phyloP scores from a whole-genome alignment of 345 rosid species.

The Linum usitatissimum region DNA sequence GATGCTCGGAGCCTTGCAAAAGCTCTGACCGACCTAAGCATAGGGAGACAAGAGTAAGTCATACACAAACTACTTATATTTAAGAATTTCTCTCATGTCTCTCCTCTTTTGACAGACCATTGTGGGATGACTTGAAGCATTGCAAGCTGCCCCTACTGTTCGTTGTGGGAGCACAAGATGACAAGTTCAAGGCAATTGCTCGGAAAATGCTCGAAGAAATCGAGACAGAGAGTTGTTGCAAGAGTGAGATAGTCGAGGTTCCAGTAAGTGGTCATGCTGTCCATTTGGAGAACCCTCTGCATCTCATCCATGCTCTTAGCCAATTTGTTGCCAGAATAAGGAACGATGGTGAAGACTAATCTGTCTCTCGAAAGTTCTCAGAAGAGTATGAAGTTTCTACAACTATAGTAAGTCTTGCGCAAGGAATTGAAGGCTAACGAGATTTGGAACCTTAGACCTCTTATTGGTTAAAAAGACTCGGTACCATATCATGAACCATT shows the following conservation, averaged over 20 bases:
- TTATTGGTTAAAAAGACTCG: too few species aligned
- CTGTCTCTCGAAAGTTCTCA: too few species aligned
- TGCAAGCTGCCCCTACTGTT: slow-evolving; percentile 45
- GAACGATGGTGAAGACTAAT: too few species aligned
- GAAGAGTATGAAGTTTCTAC: too few species aligned
- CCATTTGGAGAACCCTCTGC: slow-evolving; percentile 77
- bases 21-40: slow-evolving; percentile 65
- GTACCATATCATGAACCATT: too few species aligned
- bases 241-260: slow-evolving; percentile 40
- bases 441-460: too few species aligned
- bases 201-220: slow-evolving; percentile 32
- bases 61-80: neutral
- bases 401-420: too few species aligned
- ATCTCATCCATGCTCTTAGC: slow-evolving; percentile 40
- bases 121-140: slow-evolving; percentile 73
- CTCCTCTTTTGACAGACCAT: slow-evolving; percentile 55
- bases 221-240: slow-evolving; percentile 5
- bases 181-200: slow-evolving; percentile 58
- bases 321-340: slow-evolving; percentile 35
- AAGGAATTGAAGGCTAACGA: too few species aligned
- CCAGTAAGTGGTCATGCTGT: slow-evolving; percentile 75
- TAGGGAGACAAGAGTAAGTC: slow-evolving; percentile 80
- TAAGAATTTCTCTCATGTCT: neutral
- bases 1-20: slow-evolving; percentile 53
- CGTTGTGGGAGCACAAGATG: slow-evolving; percentile 57